phyloP scores from a whole-genome alignment of 2,329 filamentous ascomycete genomes.

The Epichloe bromicola region DNA sequence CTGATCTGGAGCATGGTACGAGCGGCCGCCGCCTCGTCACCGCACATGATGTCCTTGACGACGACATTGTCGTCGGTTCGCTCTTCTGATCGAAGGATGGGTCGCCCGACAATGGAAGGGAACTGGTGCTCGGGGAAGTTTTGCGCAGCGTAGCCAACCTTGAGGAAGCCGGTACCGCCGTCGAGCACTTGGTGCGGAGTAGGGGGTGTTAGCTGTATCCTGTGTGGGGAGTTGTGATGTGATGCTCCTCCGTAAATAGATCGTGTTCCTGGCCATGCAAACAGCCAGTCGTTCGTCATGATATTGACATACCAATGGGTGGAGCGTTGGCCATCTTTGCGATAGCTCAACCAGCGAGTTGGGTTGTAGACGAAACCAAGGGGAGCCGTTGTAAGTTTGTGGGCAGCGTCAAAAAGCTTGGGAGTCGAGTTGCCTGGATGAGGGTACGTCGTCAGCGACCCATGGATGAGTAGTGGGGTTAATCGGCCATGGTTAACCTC shows the following conservation, averaged over 20 bases:
- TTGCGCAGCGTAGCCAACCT: conserved; percentile 97
- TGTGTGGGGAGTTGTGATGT: not conserved
- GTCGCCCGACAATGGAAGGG: conserved; percentile 93
- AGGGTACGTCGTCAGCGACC: conserved; percentile 6
- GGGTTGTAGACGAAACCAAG: not conserved
- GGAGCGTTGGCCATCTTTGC: conserved; percentile 36
- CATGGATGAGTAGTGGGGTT: conserved; percentile 16
- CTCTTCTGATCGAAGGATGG: conserved; percentile 94
- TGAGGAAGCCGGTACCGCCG: conserved; percentile 98
- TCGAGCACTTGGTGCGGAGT: conserved; percentile 69
- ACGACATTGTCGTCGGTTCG: conserved; percentile 47
- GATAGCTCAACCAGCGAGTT: conserved; percentile 9
- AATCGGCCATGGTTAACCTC: not conserved
- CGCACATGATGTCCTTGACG: conserved; percentile 99
- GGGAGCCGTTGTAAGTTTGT: conserved; percentile 3
- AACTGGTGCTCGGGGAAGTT: conserved; percentile 99
- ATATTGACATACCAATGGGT: conserved; percentile 37
- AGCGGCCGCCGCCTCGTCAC: conserved; percentile 91
- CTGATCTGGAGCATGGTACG: conserved; percentile 96
- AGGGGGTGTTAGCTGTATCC: conserved; percentile 2
- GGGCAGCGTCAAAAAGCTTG: conserved; percentile 4
- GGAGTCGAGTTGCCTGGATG: not conserved
- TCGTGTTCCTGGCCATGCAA: not conserved
- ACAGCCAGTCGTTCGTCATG: conserved; percentile 10
- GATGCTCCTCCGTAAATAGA: not conserved